These are phyloP conservation scores for Trebouxia sp. DNA, from an alignment of 139 green algal genomes.

Conservation along the genomic window DNA sequence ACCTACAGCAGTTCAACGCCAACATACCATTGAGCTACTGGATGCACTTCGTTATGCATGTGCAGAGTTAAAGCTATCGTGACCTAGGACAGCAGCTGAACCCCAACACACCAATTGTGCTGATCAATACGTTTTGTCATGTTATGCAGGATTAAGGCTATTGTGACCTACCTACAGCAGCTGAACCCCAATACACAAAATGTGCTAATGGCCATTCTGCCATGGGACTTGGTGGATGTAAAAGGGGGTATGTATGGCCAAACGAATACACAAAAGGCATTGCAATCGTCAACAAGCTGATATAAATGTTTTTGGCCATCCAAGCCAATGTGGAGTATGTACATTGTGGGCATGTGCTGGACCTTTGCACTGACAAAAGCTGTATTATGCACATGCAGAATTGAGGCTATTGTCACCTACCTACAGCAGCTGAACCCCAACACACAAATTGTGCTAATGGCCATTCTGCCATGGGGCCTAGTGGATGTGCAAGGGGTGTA, in stretches of 20 bases:
- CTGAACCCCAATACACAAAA: not conserved
- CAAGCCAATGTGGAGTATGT: slow-evolving; percentile 34
- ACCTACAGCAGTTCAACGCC: not conserved
- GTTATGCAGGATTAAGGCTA: slow-evolving; percentile 19
- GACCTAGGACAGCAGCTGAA: not conserved
- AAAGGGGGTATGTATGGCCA: slow-evolving; percentile 30
- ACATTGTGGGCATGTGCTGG: slow-evolving; percentile 31
- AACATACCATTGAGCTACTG: not conserved
- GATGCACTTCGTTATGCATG: not conserved
- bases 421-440: not conserved
- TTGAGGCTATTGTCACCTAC: not conserved
- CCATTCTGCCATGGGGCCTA: slow-evolving; percentile 32
- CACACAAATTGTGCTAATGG: slow-evolving; percentile 30
- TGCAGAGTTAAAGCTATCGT: slow-evolving; percentile 14
- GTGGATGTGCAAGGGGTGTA: not conserved
- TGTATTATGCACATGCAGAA: slow-evolving; percentile 15
- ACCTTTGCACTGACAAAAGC: not conserved
- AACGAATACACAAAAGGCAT: slow-evolving; percentile 13
- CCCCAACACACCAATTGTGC: not conserved
- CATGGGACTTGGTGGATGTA: not conserved
- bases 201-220: not conserved
- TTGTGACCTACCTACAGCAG: not conserved
- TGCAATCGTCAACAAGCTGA: not conserved
- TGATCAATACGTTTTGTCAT: not conserved
- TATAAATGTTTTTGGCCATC: not conserved